Evolutionary conservation across 1,139 yeast species (phyloP).

Genomic region (Tardiomyces blankii): DNA sequence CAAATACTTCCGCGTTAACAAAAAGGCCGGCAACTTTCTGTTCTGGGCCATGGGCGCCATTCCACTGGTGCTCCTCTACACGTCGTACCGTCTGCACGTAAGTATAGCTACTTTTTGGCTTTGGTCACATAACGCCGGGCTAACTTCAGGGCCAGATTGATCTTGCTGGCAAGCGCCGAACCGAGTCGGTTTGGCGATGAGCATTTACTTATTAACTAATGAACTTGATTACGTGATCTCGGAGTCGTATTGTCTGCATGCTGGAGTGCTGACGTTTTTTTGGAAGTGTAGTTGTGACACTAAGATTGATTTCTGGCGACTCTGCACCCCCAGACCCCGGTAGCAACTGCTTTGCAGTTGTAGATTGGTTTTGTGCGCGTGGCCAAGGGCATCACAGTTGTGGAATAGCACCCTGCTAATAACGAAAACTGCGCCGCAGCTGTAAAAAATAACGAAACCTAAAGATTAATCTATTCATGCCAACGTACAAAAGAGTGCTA

Average conservation of each 20-base stretch:
- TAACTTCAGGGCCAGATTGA: not conserved
- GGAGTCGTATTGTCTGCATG: no score
- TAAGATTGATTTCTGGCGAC: no score
- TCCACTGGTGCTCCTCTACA: slow-evolving; percentile 23
- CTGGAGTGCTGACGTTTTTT: no score
- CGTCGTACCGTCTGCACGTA: slow-evolving; percentile 16
- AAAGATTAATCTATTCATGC: not conserved
- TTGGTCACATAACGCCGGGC: not conserved
- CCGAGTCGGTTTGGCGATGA: not conserved
- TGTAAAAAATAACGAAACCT: no score
- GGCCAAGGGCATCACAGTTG: no score
- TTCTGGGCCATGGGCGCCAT: slow-evolving; percentile 21
- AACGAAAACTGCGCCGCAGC: no score
- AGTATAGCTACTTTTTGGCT: not conserved
- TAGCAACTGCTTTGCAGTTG: no score
- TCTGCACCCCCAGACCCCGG: no score
- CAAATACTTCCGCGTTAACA: slow-evolving; percentile 22
- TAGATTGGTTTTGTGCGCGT: no score
- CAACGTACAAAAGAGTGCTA: not conserved
- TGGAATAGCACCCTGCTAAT: no score
- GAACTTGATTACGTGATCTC: not conserved
- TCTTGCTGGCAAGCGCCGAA: not conserved
- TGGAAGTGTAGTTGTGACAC: no score
- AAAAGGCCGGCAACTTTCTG: slow-evolving; percentile 22
- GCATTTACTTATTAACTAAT: not conserved